These are phyloP conservation scores for Trichoderma sp. DNA, from an alignment of 2,329 filamentous ascomycete genomes.

Conservation along the genomic window DNA sequence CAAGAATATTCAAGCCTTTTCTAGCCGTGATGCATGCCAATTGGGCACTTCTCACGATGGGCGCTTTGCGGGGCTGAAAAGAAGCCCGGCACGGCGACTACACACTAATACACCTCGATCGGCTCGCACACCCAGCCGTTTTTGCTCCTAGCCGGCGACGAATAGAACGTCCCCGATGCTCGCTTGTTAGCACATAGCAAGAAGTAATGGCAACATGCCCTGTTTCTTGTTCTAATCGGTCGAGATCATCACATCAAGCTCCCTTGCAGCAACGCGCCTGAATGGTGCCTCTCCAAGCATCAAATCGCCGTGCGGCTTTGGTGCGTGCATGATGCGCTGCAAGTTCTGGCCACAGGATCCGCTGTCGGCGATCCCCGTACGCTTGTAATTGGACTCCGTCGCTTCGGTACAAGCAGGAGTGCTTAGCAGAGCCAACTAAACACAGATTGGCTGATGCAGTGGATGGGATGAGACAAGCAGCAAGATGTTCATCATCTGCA, in stretches of 20 bases:
- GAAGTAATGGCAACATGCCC: not conserved
- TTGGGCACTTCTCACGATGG: constrained; percentile 1
- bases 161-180: not conserved
- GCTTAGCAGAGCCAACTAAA: not conserved
- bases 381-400: constrained; percentile 11
- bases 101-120: not conserved
- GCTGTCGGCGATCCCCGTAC: not conserved
- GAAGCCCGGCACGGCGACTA: not conserved
- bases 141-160: not conserved
- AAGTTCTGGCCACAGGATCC: not conserved
- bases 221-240: not conserved
- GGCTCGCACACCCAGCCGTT: not conserved
- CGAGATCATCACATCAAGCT: not conserved
- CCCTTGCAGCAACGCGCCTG: not conserved
- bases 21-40: not conserved
- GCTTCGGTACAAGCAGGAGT: not conserved
- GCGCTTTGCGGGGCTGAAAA: not conserved
- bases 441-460: not conserved
- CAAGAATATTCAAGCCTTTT: not conserved
- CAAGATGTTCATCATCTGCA: not conserved
- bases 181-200: not conserved
- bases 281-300: not conserved
- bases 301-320: not conserved
- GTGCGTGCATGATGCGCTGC: not conserved
- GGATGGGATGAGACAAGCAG: not conserved